Base-by-base conservation (phyloP, 345 rosid species). In the Carallia pectinifolia region DNA sequence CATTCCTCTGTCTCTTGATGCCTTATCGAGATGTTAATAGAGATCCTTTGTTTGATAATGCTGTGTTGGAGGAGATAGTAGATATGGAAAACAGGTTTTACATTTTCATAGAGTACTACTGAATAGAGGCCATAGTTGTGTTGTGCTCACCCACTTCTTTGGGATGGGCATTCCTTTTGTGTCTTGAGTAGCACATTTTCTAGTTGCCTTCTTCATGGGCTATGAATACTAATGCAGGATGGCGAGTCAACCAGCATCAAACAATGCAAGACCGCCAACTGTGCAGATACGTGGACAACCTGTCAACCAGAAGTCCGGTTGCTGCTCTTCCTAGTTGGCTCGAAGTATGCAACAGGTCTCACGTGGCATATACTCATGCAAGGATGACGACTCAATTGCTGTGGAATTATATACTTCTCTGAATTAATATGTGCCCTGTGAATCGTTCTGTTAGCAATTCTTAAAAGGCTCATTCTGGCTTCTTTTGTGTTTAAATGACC, bases 211-310 rank as follows among this genome's bases (percentile, higher is more conserved):
- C 8, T 27, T 16, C 53, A 16, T 12, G 48, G 34, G 50, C 29
- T 58, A 62, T n/a, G 64, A 15, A 54, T 34, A 17, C 33, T 1
- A n/a, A 2, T 72, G 64, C 85, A 94, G 98, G 89, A 91, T 94
- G 98, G 98, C 97, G 10, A 94, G 96, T 80, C 97, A 94, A 79
- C 97, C 98, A 15, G 86, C 90, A 15, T 74, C 75, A 71, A 83
- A 77, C 71, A 86, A 84, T 33, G 86, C 95, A 4, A 87, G 91
- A 79, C 97, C 93, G 60, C 87, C 97, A 34, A 91, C 97, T 1
- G 98, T 94, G 74, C 93, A 91, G 85, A 89, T 94, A 65, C 87
- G 96, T 38, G 98, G 98, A 65, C 96, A 91, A 79, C 95, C 97
- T 7, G 92, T 94, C 10, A 90, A 84, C 88, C 96, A 94, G 84